phyloP scores from a whole-genome alignment of 306 rosid species.

The Vigna angularis region DNA sequence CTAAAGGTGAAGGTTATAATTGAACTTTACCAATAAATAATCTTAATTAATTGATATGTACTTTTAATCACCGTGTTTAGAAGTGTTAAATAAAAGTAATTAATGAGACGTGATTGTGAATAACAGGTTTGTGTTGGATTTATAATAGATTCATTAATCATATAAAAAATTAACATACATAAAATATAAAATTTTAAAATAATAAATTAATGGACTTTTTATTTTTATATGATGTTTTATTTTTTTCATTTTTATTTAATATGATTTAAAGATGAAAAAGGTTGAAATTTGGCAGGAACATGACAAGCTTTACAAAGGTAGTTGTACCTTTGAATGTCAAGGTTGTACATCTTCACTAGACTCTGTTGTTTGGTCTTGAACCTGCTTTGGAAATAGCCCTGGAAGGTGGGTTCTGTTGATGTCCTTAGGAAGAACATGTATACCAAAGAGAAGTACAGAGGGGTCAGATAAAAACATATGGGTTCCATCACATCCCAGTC shows the following conservation, averaged over 20 bases:
- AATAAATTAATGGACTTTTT: too few relatives aligned
- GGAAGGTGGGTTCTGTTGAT: slow-evolving; percentile 73
- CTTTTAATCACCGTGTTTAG: too few relatives aligned
- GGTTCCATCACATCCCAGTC: slow-evolving; percentile 99
- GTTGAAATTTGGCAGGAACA: not conserved
- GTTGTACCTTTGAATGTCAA: slow-evolving; percentile 17
- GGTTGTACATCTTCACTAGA: slow-evolving; percentile 61
- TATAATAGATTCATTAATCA: too few relatives aligned
- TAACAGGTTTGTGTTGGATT: too few relatives aligned
- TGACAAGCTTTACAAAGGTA: slow-evolving; percentile 55
- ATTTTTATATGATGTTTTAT: too few relatives aligned
- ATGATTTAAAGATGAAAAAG: not conserved
- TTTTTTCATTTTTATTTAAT: too few relatives aligned
- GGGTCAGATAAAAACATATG: slow-evolving; percentile 72
- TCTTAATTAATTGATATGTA: not conserved
- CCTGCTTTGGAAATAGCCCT: slow-evolving; percentile 66
- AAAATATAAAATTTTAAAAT: too few relatives aligned
- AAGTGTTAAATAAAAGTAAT: too few relatives aligned
- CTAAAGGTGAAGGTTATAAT: not conserved
- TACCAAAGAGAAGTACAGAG: slow-evolving; percentile 44
- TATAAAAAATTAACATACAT: too few relatives aligned
- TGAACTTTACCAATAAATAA: not conserved
- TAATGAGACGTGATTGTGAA: too few relatives aligned
- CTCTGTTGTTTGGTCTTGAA: slow-evolving; percentile 60
- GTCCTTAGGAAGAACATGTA: slow-evolving; percentile 50